Percentiles rank a stretch among this genome's conserved stretches.
phyloP scores from a whole-genome alignment of 768 basidiomycete genomes.

The Rhizopogon roseolus region DNA sequence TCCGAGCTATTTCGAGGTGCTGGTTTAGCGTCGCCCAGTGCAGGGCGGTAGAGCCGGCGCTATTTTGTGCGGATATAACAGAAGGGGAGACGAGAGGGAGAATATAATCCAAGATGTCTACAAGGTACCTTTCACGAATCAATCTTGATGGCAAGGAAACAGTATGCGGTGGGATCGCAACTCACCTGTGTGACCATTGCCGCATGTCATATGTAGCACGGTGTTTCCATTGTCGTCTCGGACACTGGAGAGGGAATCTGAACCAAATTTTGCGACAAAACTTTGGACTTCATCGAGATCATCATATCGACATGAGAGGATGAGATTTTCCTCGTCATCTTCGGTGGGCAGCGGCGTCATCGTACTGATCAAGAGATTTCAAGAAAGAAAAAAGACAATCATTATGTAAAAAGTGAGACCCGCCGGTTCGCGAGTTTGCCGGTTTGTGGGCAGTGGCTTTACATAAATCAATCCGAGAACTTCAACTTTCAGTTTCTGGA shows the following conservation, averaged over 20 bases:
- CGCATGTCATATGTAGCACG: constrained; percentile 81
- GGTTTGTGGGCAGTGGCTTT: too few relatives aligned
- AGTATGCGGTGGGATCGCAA: constrained; percentile 2
- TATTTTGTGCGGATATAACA: constrained; percentile 60
- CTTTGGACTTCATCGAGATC: constrained; percentile 73
- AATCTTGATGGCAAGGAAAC: constrained; percentile 14
- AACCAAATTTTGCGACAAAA: constrained; percentile 59
- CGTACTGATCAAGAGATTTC: background rate
- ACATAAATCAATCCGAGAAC: too few relatives aligned
- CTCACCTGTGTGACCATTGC: constrained; percentile 86
- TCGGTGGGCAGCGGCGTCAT: constrained; percentile 28
- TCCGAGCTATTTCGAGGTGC: constrained; percentile 60
- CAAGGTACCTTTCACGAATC: constrained; percentile 40
- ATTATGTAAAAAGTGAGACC: background rate
- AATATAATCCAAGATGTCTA: constrained; percentile 76
- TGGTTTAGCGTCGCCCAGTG: constrained; percentile 91
- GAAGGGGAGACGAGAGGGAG: constrained; percentile 53
- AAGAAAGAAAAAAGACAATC: background rate
- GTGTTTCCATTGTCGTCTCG: constrained; percentile 79
- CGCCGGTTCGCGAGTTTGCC: background rate
- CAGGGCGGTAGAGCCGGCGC: constrained; percentile 73
- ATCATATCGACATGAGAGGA: constrained; percentile 85
- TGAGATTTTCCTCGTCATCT: constrained; percentile 65
- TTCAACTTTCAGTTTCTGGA: too few relatives aligned
- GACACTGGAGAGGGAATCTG: constrained; percentile 38